Evolutionary conservation across 108 stramenopile species (phyloP), one percentile per base, ranked within the genome.

Genomic region (Fistulifera solaris): DNA sequence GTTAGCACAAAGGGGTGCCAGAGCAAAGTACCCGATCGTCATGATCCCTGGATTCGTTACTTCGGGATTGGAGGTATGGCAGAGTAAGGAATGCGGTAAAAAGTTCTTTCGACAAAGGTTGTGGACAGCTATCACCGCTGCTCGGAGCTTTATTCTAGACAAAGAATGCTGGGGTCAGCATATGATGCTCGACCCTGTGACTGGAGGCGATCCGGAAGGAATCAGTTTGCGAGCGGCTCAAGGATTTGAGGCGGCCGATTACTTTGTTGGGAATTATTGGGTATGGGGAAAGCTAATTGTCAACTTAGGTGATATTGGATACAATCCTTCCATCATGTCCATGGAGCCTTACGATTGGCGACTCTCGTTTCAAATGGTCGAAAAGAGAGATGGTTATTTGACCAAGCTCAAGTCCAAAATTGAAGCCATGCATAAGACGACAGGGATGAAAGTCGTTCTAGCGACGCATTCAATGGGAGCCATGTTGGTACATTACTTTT

Each of bases 321-420:
- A 95, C 57, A 88, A 85, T 67, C 64, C 71, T 39, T 59, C 55
- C 22, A 72, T 52, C 0, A 89, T 95, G 88, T 54, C 68, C 42
- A 75, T 95, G 82, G 76, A 80, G 75, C 48, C 77, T 17, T 95
- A 95, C 55, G 94, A 95, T 69, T 95, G 94, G 94, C 58, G 94
- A 22, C 59, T 95, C 15, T 68, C 77, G 5, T 85, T 70, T 46
- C 65, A 76, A 18, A 64, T 75, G 40, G 61, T 95, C 61, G 90
- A 95, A 66, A 59, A 74, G 22, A 68, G 94, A 13, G 94, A 95
- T 68, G 73, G 77, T 15, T 95, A 89, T 58, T 69, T 95, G 28
- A 87, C 87, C 11, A 78, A 83, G 58, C 54, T 94, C 38, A 82
- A 82, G 49, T 46, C 66, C 31, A 70, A 61, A 28, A 81, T 95